Evolutionary conservation across 2,329 filamentous ascomycete species (phyloP).

Genomic region (Arthrobotrys entomopaga): DNA sequence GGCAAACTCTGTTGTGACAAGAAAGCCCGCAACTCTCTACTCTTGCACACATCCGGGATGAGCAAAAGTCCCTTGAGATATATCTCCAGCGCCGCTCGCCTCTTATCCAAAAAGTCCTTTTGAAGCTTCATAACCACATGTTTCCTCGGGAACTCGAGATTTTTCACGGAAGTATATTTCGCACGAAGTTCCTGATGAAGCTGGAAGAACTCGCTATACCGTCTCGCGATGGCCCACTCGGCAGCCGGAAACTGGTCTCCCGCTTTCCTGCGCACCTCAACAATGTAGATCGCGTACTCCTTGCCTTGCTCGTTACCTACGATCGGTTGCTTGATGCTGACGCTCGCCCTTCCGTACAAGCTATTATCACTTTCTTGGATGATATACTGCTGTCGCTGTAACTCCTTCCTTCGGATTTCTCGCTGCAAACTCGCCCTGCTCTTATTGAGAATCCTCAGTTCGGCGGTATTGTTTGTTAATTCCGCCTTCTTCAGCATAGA

Average conservation of each 20-base stretch:
- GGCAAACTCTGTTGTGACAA: constrained; percentile 86
- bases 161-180: constrained; percentile 85
- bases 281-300: constrained; percentile 89
- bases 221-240: constrained; percentile 88
- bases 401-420: constrained; percentile 91
- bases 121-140: constrained; percentile 97
- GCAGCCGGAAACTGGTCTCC: constrained; percentile 98
- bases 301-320: constrained; percentile 93
- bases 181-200: constrained; percentile 87
- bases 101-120: constrained; percentile 92
- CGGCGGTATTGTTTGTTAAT: constrained; percentile 93
- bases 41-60: constrained; percentile 92
- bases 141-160: constrained; percentile 89
- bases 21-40: constrained; percentile 89
- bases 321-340: constrained; percentile 91
- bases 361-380: constrained; percentile 98
- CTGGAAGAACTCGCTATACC: constrained; percentile 97
- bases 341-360: constrained; percentile 87
- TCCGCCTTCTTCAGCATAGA: constrained; percentile 93
- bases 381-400: constrained; percentile 96
- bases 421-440: constrained; percentile 92
- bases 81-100: constrained; percentile 81
- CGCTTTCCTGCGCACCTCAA: constrained; percentile 89
- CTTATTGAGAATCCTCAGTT: constrained; percentile 89
- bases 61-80: constrained; percentile 78